Evolutionary conservation across 1,139 yeast species (phyloP), one percentile per base, ranked within the genome.

Genomic region (Yamadazyma aaseri): DNA sequence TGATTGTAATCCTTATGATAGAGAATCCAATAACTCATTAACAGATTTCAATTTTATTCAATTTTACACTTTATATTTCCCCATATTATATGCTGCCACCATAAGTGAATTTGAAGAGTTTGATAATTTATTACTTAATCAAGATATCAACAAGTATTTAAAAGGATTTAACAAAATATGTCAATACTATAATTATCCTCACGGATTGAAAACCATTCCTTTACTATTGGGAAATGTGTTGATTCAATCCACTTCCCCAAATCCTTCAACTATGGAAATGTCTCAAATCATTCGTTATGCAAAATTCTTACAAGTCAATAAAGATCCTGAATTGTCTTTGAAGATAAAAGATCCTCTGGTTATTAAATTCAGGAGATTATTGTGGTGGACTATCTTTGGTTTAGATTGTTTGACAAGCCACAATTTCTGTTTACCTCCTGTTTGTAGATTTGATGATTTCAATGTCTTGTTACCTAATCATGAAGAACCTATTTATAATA

Each of bases 351-450:
- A 76, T 42, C 58, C 66, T 50, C 67, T 65, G 35, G 63, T 70
- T 9, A 66, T 78, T 4, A 77, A 75, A 39, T 63, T 71, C 32
- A 63, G 81, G 50, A 61, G 85, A 47, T 50, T 76, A 35, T 51
- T 79, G 12, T 79, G 85, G 84, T 79, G 84, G 83, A 78, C 76
- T 23, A 75, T 79, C 5, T 77, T 77, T 45, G 76, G 77, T 12
- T 56, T 79, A 35, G 86, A 79, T 50, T 72, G 78, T 3, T 59
- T 76, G 36, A 73, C 80, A 3, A 71, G 82, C 17, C 73, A 76
- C 41, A 77, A 77, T 43, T 71, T 75, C 34, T 73, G 79, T 49
- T 55, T 77, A 23, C 73, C 80, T 0, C 85, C 86, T 1, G 66
- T 75, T 20, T 74, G 81, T 39, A 64, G 65, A 41, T 56, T 64